A percentile compares a stretch with the other conserved stretches of the same genome.
Conservation (phyloP, 2,329 filamentous ascomycete genomes). For the Colletotrichum lentis region DNA sequence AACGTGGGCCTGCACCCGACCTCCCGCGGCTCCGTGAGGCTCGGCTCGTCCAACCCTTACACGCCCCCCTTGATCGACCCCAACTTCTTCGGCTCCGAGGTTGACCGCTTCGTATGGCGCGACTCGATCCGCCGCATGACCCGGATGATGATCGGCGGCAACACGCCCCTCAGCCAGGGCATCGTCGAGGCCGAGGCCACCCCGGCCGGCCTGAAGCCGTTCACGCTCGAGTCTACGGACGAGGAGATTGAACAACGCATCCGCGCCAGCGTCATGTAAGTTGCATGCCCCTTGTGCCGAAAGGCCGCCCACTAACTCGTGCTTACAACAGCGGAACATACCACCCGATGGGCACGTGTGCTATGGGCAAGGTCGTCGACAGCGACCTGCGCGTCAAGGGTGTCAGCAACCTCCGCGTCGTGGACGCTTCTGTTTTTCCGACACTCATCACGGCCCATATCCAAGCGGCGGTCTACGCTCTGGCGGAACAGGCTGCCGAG, state of each 20-base stretch:
- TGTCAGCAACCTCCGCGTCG: constrained; percentile 47
- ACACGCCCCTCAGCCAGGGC: constrained; percentile 34
- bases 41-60: constrained; percentile 37
- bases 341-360: constrained; percentile 42
- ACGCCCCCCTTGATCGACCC: constrained; percentile 43
- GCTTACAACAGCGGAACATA: constrained; percentile 39
- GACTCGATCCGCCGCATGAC: constrained; percentile 42
- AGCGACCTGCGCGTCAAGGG: constrained; percentile 49
- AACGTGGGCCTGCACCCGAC: constrained; percentile 42
- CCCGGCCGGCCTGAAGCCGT: constrained; percentile 39
- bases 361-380: constrained; percentile 47
- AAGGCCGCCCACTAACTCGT: not conserved
- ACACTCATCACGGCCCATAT: constrained; percentile 51
- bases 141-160: constrained; percentile 38
- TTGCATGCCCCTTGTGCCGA: not conserved
- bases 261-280: constrained; percentile 7
- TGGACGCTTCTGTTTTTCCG: constrained; percentile 51
- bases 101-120: constrained; percentile 45
- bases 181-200: constrained; percentile 41
- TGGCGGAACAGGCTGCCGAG: constrained; percentile 67
- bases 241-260: constrained; percentile 44
- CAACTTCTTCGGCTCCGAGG: constrained; percentile 45
- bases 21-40: constrained; percentile 43
- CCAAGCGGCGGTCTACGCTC: constrained; percentile 61
- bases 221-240: constrained; percentile 41